Conservation (phyloP, 2,329 filamentous ascomycete genomes). For the Fusarium coicis region DNA sequence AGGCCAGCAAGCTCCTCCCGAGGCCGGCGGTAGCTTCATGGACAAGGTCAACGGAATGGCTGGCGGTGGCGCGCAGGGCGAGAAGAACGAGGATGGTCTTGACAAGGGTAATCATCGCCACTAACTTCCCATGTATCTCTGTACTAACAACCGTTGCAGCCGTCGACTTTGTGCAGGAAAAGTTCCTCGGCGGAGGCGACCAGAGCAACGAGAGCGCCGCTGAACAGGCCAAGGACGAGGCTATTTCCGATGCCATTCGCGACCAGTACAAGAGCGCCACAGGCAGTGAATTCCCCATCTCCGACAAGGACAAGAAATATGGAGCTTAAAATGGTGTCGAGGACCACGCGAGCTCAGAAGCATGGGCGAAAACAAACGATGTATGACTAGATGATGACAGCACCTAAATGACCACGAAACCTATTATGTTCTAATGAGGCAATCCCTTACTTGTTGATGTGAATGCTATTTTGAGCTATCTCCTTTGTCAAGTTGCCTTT, state of each 20-base stretch:
- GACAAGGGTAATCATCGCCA: slow-evolving; percentile 72
- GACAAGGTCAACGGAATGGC: slow-evolving; percentile 77
- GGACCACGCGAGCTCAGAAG: not conserved
- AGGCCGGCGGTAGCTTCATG: slow-evolving; percentile 62
- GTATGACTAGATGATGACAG: slow-evolving; percentile 4
- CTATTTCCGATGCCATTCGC: slow-evolving; percentile 79
- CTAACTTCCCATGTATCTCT: accelerated
- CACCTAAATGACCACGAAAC: slow-evolving; percentile 11
- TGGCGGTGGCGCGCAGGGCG: slow-evolving; percentile 77
- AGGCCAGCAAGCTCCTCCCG: slow-evolving; percentile 40
- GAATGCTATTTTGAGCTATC: not conserved
- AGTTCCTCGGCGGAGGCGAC: slow-evolving; percentile 74
- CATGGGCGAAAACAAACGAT: not conserved
- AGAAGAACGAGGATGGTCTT: slow-evolving; percentile 85
- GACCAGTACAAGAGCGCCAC: slow-evolving; percentile 74
- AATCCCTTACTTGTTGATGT: not conserved
- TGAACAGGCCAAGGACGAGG: slow-evolving; percentile 86
- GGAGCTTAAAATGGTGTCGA: slow-evolving; percentile 30
- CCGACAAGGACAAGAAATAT: slow-evolving; percentile 70
- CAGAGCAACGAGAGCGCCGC: slow-evolving; percentile 78
- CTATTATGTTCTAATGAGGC: not conserved
- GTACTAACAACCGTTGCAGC: slow-evolving; percentile 55
- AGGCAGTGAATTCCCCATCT: slow-evolving; percentile 75
- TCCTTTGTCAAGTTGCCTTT: not conserved
- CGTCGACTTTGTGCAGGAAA: slow-evolving; percentile 82